Evolutionary conservation across 2,329 filamentous ascomycete species (phyloP).

Genomic region (Lachnellula hyalina): DNA sequence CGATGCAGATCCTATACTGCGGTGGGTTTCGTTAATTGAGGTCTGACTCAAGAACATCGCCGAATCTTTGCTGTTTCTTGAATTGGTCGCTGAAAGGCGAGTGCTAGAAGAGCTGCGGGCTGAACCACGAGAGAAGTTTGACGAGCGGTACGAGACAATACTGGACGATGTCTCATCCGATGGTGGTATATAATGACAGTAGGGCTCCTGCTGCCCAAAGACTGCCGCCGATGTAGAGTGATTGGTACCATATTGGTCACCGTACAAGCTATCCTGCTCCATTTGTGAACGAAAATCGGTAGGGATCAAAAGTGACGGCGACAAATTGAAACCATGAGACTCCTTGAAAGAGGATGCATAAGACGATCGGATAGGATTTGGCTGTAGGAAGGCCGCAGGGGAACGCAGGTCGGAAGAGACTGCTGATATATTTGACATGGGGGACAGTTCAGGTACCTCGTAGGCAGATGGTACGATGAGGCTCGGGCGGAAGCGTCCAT

Average conservation of each 20-base stretch:
- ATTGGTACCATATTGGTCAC: constrained; percentile 21
- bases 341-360: constrained; percentile 52
- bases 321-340: constrained; percentile 53
- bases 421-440: constrained; percentile 24
- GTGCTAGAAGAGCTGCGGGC: constrained; percentile 27
- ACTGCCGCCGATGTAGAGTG: constrained; percentile 20
- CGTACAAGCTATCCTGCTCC: constrained; percentile 30
- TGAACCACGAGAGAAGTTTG: constrained; percentile 27
- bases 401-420: constrained; percentile 24
- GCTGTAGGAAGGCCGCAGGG: constrained; percentile 21
- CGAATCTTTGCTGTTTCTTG: constrained; percentile 28
- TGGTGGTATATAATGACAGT: constrained; percentile 23
- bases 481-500: constrained; percentile 29
- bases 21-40: constrained; percentile 20
- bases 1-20: constrained; percentile 25
- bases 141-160: constrained; percentile 29
- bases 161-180: constrained; percentile 28
- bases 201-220: constrained; percentile 20
- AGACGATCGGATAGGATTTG: constrained; percentile 30
- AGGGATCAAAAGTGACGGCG: constrained; percentile 58
- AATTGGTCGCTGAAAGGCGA: constrained; percentile 22
- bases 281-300: constrained; percentile 53
- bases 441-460: constrained; percentile 29
- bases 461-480: constrained; percentile 24
- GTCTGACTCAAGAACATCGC: constrained; percentile 19